A percentile compares a stretch with the other conserved stretches of the same genome.
phyloP scores from a whole-genome alignment of 257 asterid genomes.

The Petunia axillaris region DNA sequence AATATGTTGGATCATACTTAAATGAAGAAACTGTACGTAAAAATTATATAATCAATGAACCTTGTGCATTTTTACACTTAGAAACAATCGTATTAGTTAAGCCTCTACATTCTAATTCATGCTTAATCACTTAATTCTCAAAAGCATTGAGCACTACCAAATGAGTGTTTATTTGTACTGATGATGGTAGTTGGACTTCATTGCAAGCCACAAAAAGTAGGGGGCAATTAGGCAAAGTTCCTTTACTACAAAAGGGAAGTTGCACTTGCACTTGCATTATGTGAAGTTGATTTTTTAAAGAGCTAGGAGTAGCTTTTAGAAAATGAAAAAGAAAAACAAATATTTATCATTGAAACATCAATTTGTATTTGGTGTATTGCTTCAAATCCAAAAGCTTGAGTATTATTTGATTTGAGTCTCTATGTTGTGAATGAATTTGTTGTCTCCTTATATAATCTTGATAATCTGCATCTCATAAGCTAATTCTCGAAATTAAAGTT shows the following conservation, averaged over 20 bases:
- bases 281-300: background rate
- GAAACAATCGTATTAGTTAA: too few species aligned
- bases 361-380: background rate
- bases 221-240: background rate
- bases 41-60: too few species aligned
- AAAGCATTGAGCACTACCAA: background rate
- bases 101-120: too few species aligned
- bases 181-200: background rate
- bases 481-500: too few species aligned
- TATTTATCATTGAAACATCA: background rate
- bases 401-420: background rate
- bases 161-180: background rate
- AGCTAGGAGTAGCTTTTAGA: background rate
- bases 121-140: too few species aligned
- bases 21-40: too few species aligned
- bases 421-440: background rate
- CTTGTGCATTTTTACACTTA: too few species aligned
- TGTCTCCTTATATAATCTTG: too few species aligned
- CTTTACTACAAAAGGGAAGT: background rate
- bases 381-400: background rate
- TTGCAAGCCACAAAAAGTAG: conserved; percentile 16
- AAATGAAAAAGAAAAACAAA: background rate
- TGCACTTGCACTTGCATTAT: background rate
- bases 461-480: too few species aligned
- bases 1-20: background rate